These are phyloP conservation scores for Epichloe sylvatica DNA, from an alignment of 2,329 filamentous ascomycete species.

Conservation along the genomic window DNA sequence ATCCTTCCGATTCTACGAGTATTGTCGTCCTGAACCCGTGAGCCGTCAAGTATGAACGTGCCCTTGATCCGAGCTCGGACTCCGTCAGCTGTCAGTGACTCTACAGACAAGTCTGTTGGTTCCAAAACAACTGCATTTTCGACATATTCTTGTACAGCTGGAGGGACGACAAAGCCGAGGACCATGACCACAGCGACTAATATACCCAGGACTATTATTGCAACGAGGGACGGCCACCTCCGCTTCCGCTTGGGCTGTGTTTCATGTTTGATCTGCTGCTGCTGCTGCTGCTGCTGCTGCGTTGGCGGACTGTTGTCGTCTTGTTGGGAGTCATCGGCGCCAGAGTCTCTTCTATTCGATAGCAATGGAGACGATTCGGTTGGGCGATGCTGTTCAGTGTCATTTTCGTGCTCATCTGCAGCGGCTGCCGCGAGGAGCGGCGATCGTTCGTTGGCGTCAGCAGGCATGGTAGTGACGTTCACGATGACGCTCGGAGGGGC, in stretches of 20 bases:
- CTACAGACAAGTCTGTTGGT: conserved; percentile 71
- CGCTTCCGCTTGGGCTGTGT: conserved; percentile 13
- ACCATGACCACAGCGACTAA: conserved; percentile 55
- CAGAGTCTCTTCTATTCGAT: conserved; percentile 11
- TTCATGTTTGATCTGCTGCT: conserved; percentile 10
- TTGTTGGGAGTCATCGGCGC: conserved; percentile 19
- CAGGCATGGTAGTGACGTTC: conserved; percentile 24
- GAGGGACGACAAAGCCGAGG: conserved; percentile 68
- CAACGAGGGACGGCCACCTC: conserved; percentile 66
- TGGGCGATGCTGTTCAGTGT: conserved; percentile 6
- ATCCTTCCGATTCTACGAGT: conserved; percentile 64
- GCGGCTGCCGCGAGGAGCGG: conserved; percentile 27
- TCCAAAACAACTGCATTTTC: conserved; percentile 70
- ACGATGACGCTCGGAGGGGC: neutral
- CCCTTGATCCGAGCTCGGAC: conserved; percentile 70
- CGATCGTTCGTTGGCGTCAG: conserved; percentile 25
- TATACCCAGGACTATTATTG: conserved; percentile 51
- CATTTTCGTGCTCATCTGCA: conserved; percentile 14
- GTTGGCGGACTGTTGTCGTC: conserved; percentile 8
- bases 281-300: conserved; percentile 16
- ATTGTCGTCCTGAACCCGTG: conserved; percentile 54
- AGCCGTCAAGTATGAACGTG: conserved; percentile 67
- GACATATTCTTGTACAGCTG: conserved; percentile 71
- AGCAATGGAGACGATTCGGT: conserved; percentile 42
- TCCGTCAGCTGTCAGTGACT: conserved; percentile 67